phyloP scores from a whole-genome alignment of 2,329 filamentous ascomycete species.

The Hypocrella siamensis region DNA sequence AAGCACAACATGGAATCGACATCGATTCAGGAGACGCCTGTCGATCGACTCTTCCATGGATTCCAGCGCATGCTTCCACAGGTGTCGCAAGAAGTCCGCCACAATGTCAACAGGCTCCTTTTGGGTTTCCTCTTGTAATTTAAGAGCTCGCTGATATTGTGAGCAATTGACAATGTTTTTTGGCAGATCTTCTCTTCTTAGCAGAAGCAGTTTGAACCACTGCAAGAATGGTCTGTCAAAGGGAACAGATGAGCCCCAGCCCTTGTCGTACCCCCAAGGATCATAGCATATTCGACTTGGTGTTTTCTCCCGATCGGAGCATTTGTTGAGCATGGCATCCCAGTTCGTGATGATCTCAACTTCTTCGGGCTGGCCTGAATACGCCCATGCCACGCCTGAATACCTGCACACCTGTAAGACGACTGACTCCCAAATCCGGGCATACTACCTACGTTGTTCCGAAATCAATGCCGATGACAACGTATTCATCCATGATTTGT shows the following conservation, averaged over 20 bases:
- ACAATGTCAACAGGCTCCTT: slow-evolving; percentile 14
- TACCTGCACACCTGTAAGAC: slow-evolving; percentile 10
- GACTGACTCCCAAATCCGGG: not conserved
- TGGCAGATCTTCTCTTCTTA: slow-evolving; percentile 15
- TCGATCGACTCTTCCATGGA: slow-evolving; percentile 13
- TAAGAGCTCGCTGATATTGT: slow-evolving; percentile 7
- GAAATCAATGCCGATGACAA: slow-evolving; percentile 28
- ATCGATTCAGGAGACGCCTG: slow-evolving; percentile 6
- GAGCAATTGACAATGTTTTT: slow-evolving; percentile 7
- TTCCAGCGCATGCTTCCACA: slow-evolving; percentile 17
- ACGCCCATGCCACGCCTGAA: slow-evolving; percentile 25
- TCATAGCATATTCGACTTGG: slow-evolving; percentile 13
- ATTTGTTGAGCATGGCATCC: slow-evolving; percentile 8
- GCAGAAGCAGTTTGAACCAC: slow-evolving; percentile 27
- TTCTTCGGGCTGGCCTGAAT: slow-evolving; percentile 9
- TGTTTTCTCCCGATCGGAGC: slow-evolving; percentile 15
- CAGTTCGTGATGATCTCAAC: slow-evolving; percentile 17
- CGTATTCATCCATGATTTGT: slow-evolving; percentile 1
- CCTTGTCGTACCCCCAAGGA: rapidly evolving
- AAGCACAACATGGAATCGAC: slow-evolving; percentile 20
- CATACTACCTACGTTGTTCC: slow-evolving; percentile 24
- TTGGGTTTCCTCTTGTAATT: not conserved
- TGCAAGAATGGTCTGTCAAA: slow-evolving; percentile 8
- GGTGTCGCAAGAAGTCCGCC: slow-evolving; percentile 12
- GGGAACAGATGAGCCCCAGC: slow-evolving; percentile 18